Evolutionary conservation across 1,284 basidiomycete species (phyloP), one percentile per base, ranked within the genome.

Genomic region (Spongiforma sp.): DNA sequence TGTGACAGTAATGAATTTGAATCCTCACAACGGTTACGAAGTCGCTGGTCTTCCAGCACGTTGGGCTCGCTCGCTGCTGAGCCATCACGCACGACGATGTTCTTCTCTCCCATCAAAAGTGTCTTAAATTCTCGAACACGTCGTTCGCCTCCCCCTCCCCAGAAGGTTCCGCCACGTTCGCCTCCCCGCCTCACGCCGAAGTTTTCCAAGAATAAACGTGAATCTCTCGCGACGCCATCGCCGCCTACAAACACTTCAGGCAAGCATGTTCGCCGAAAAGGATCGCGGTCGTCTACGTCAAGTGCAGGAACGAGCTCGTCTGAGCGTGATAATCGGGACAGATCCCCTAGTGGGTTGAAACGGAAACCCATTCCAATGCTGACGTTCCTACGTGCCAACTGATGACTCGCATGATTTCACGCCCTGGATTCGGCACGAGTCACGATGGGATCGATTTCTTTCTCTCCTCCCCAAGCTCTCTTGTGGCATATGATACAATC

Each of bases 41-140:
- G 87, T 48, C 86, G 85, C 68, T 90, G 89, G 89, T 89, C 87
- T 66, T 80, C 83, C 11, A 89, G 87, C 19, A 89, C 88, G 3
- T 77, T 90, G 36, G 74, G 32, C 21, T 77, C 73, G 6, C 11
- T 76, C 50, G 54, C 41, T 37, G 52, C 21, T 5, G 76, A 77
- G 30, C 61, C 67, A 19, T 33, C 72, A 7, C 68, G 66, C 30
- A 32, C 60, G 24, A 36, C 60, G 8, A 62, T 30, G 50, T 11
- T 68, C 4, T 43, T 77, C 37, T 73, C 66, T 8, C 73, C 74
- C 24, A 43, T 77, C 26, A 71, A 48, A 36, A 64, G 30, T 11
- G 73, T 70, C 11, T 69, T 75, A 30, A 54, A 67, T 12, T 65
- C 75, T 56, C 67, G 69, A 48, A 26, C 56, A 5, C 63, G 72